These are phyloP conservation scores for Daldinia decipiens DNA, from an alignment of 495 filamentous ascomycete genomes.

Conservation along the genomic window DNA sequence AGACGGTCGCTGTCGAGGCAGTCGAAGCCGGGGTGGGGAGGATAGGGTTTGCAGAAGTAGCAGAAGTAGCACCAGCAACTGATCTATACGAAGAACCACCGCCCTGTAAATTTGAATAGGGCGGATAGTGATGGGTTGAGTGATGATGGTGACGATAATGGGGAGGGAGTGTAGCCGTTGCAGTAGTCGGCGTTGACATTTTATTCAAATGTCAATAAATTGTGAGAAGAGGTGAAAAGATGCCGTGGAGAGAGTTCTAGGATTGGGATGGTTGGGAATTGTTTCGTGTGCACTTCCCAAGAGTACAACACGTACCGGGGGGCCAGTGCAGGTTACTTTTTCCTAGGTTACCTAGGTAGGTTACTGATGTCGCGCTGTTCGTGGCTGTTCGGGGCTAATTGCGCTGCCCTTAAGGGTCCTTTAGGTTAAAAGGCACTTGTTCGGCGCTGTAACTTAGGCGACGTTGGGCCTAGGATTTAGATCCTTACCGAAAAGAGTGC, in stretches of 20 bases:
- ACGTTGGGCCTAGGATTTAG: slow-evolving; percentile 2
- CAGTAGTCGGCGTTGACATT: slow-evolving; percentile 90
- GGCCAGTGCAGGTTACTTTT: slow-evolving; percentile 1
- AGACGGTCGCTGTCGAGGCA: slow-evolving; percentile 59
- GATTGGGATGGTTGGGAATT: slow-evolving; percentile 32
- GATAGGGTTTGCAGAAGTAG: slow-evolving; percentile 56
- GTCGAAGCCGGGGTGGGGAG: slow-evolving; percentile 62
- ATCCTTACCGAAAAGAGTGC: background rate
- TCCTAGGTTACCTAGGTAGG: too few relatives aligned
- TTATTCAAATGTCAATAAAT: slow-evolving; percentile 39
- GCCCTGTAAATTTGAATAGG: slow-evolving; percentile 48
- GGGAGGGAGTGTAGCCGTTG: slow-evolving; percentile 77
- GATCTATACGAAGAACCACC: slow-evolving; percentile 63
- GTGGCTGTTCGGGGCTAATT: slow-evolving; percentile 9
- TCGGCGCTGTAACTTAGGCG: slow-evolving; percentile 6
- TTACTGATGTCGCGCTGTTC: background rate
- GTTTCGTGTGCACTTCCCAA: slow-evolving; percentile 40
- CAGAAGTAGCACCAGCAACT: slow-evolving; percentile 40
- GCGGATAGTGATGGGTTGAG: slow-evolving; percentile 72
- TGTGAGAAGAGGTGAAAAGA: slow-evolving; percentile 31
- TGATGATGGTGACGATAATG: slow-evolving; percentile 69
- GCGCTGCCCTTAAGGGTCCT: slow-evolving; percentile 9
- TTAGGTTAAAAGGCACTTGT: slow-evolving; percentile 3
- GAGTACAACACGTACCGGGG: slow-evolving; percentile 5
- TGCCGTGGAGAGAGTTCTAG: slow-evolving; percentile 8